Base-by-base conservation (phyloP, 1,139 yeast genomes). In the Pichia sp. region DNA sequence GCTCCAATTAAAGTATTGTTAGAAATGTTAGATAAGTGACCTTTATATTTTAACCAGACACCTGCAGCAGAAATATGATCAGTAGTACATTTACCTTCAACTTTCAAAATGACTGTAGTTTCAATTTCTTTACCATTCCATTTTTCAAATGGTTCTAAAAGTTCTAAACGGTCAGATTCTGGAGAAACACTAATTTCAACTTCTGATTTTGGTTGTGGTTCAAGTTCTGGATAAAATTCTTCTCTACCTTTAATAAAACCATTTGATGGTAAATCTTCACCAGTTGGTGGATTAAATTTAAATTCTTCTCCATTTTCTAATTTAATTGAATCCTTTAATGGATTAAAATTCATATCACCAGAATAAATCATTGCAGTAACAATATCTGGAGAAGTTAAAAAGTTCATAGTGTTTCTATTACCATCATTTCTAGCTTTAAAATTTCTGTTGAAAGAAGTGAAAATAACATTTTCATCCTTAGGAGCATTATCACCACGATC, bases 31-130 rank as follows among this genome's bases (percentile, higher is more conserved):
- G 90, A 97, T 62, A 92, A 76, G 66, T 92, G 98, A 26, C 98
- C 98, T 73, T 92, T 92, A 72, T 92, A 92, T 72, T 92, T 92
- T 70, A 92, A 79, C 98, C 98, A 92, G n/a, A 84, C 94, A 64
- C 98, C 98, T 36, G 98, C 98, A 40, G 97, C 97, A 31, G 97
- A 89, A 59, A 92, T 92, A 65, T 92, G 98, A 69, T 92, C 98
- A 39, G 98, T 92, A 42, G 98, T 92, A 75, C 97, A 90, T 71
- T 92, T 92, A 56, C 98, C 98, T 71, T 88, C 90, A 46, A 90
- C 97, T 71, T 90, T 92, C 63, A 92, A 70, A 52, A 90, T 71
- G 2, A 92, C 87, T 47, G 79, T 79, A 39, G 90, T 78, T 54
- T 78, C 73, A 56, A 90, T 69, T 67, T 92, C 98, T 65, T 86